Evolutionary conservation across 176 grass and related monocot species (phyloP), one percentile per base, ranked within the genome.

Genomic region (Elymus sibiricus): DNA sequence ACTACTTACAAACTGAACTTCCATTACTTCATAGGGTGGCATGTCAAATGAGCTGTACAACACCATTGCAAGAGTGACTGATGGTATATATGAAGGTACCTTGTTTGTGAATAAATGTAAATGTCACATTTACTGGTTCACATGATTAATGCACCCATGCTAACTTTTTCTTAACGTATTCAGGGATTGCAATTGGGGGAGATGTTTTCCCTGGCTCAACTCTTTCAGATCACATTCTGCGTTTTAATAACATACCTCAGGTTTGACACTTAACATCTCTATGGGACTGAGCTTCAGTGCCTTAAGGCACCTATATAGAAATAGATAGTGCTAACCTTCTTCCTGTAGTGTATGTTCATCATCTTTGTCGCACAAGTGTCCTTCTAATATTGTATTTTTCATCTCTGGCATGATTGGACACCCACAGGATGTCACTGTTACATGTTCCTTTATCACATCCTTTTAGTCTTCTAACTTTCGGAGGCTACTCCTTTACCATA

Each of bases 31-130:
- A 91, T 79, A 99, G 97, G 97, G 97, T 77, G 97, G 94, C 67
- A 96, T 99, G 97, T 99, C 97, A 87, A 96, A 99, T 83, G 97
- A 96, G 89, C 67, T 99, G 91, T 96, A 99, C 87, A 99, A 85
- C 92, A 99, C 94, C 77, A 94, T 99, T 81, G 94, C 90, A 83
- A 90, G 94, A 88, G 97, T 99, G 75, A 99, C 97, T 37, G 90
- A 99, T 93, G 97, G 97, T 86, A 96, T 99, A 91, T 99, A 99
- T 91, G 97, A 99, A 96, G 97, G 97, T 96, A 91, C 60, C 27
- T 44, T 73, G 29, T 68, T 35, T 21, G 17, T 84, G 11, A 2
- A 47, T 81, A 77, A 24, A 40, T 82, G 7, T 55, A 49, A 75
- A 75, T 51, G 70, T 25, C 26, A 47, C 7, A 42, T 47, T 82